Evolutionary conservation across 192 early-diverging fungal species (phyloP), one percentile per base, ranked within the genome.

Genomic region (Tieghemiomyces parasiticus): DNA sequence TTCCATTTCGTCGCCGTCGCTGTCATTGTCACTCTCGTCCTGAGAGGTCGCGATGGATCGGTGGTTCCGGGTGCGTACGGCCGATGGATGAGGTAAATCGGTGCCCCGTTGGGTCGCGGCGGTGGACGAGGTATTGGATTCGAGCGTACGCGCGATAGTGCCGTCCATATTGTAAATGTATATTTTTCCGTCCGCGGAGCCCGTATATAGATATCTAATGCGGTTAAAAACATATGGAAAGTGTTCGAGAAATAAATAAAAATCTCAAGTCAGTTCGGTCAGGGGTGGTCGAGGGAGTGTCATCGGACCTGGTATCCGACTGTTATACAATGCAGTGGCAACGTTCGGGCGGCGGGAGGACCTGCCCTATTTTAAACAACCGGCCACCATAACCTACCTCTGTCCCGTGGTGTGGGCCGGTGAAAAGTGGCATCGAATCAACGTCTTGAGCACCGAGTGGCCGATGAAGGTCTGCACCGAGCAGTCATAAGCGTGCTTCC

Each of bases 341-440:
- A n/a, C n/a, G n/a, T n/a, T n/a, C n/a, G n/a, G n/a, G n/a, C n/a
- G n/a, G n/a, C n/a, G n/a, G n/a, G n/a, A n/a, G n/a, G n/a, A n/a
- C n/a, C n/a, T n/a, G n/a, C n/a, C n/a, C n/a, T n/a, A n/a, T n/a
- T n/a, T n/a, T n/a, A n/a, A n/a, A n/a, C n/a, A n/a, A n/a, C n/a
- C n/a, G n/a, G n/a, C n/a, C n/a, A n/a, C n/a, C n/a, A n/a, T n/a
- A 14, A 81, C 62, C 61, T 80, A 87, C 47, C 66, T 68, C 56
- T 85, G 77, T 1, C 79, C 79, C 10, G 79, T 86, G 29, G 65
- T 61, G 51, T 60, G 59, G 3, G 28, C 53, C 0, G 84, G 84
- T 12, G 81, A 81, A 52, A 81, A 87, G 60, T 84, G 78, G 60
- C 85, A 85, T 45, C 85, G 74, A 46, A 87, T 87, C 30, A 87